Evolutionary conservation across 177 flowering plant species (phyloP).

Genomic region (Vitis hybrid): DNA sequence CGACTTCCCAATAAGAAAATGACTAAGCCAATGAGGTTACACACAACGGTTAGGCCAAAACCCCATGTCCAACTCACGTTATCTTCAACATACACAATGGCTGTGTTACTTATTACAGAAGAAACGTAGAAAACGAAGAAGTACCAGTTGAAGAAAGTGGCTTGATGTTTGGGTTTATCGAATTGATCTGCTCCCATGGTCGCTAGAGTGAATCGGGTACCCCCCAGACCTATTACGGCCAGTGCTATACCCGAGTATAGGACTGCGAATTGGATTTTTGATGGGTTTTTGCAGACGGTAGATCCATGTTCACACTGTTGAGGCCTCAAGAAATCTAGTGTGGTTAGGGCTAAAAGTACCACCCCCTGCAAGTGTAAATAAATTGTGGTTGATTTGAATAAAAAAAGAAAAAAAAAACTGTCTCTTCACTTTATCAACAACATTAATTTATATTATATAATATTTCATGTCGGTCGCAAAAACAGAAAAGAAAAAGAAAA

Average conservation of each 20-base stretch:
- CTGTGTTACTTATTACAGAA: slow-evolving; percentile 12
- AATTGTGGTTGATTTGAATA: no score
- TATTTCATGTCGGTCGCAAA: no score
- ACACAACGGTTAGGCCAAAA: slow-evolving; percentile 17
- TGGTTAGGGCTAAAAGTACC: slow-evolving; percentile 14
- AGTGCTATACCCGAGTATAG: slow-evolving; percentile 24
- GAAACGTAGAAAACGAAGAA: slow-evolving; percentile 20
- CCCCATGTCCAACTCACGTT: slow-evolving; percentile 5
- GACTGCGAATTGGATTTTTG: slow-evolving; percentile 21
- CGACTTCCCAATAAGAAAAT: slow-evolving; percentile 22
- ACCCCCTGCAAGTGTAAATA: slow-evolving; percentile 24
- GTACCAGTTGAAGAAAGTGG: slow-evolving; percentile 36
- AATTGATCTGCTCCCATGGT: slow-evolving; percentile 40
- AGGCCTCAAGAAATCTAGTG: slow-evolving; percentile 24
- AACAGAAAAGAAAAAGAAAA: no score
- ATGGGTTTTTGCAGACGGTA: slow-evolving; percentile 21
- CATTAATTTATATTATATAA: no score
- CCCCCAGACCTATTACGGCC: slow-evolving; percentile 24
- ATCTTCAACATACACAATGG: slow-evolving; percentile 30
- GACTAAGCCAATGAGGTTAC: slow-evolving; percentile 18
- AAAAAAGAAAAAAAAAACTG: no score
- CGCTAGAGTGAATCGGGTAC: slow-evolving; percentile 32
- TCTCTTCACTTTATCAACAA: no score
- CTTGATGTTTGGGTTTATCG: slow-evolving; percentile 20
- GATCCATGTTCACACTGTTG: slow-evolving; percentile 20